Conservation (phyloP, 2,329 filamentous ascomycete genomes). For the Byssoonygena ceratinophila region DNA sequence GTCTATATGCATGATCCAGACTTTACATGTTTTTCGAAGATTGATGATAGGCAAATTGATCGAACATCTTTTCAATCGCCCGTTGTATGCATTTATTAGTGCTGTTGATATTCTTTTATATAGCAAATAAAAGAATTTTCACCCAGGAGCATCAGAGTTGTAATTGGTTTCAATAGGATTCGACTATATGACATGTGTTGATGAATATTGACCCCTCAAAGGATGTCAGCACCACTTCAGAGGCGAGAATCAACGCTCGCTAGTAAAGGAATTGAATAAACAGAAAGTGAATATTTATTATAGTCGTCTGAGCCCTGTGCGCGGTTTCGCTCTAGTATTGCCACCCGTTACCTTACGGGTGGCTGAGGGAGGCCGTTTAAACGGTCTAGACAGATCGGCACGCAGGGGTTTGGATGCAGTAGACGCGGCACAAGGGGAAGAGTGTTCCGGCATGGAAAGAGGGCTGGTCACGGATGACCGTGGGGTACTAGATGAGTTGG, state of each 20-base stretch:
- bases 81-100: background rate
- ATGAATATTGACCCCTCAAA: too few relatives aligned
- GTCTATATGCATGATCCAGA: background rate
- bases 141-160: too few relatives aligned
- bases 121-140: background rate
- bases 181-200: too few relatives aligned
- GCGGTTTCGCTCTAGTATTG: conserved; percentile 6
- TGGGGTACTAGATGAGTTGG: background rate
- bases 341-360: background rate
- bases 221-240: too few relatives aligned
- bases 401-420: background rate
- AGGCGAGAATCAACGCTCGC: too few relatives aligned
- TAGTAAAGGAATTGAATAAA: background rate
- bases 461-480: background rate
- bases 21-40: background rate
- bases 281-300: background rate
- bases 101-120: conserved; percentile 2
- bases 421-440: background rate
- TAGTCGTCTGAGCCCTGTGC: conserved; percentile 11
- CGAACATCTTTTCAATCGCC: conserved; percentile 2
- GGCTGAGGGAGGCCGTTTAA: background rate
- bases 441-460: background rate
- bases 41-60: conserved; percentile 7
- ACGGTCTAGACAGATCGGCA: background rate
- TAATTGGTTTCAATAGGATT: background rate